Evolutionary conservation across 1,284 basidiomycete species (phyloP).

Genomic region (Rugosomyces carneus): DNA sequence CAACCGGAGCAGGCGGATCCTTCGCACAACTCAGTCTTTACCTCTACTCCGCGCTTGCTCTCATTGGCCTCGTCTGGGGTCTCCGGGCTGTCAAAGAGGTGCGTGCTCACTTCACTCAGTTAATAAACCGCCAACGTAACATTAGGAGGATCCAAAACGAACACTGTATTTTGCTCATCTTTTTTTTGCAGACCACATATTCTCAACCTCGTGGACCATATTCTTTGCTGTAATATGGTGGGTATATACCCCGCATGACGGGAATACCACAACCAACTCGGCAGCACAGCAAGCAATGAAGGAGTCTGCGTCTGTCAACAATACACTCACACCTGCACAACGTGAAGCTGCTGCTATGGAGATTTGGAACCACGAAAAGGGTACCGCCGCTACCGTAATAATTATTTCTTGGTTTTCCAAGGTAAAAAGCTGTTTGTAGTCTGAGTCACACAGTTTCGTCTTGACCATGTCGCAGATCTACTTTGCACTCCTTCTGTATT

Average conservation of each 20-base stretch:
- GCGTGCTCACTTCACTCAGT: constrained; percentile 11
- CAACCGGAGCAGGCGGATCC: constrained; percentile 81
- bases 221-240: constrained; percentile 91
- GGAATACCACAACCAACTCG: constrained; percentile 72
- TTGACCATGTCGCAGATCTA: constrained; percentile 62
- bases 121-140: background rate
- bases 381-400: constrained; percentile 73
- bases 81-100: constrained; percentile 82
- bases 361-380: constrained; percentile 91
- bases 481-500: constrained; percentile 88
- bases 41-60: constrained; percentile 83
- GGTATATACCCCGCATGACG: constrained; percentile 88
- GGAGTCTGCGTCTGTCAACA: constrained; percentile 42
- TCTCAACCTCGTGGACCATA: constrained; percentile 89
- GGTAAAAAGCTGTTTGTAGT: constrained; percentile 41
- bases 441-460: constrained; percentile 4
- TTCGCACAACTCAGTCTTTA: constrained; percentile 90
- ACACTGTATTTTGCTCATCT: constrained; percentile 89
- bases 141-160: constrained; percentile 80
- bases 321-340: constrained; percentile 56
- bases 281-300: constrained; percentile 83
- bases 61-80: constrained; percentile 85
- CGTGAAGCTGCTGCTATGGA: constrained; percentile 65
- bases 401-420: constrained; percentile 84
- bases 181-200: constrained; percentile 87